phyloP scores from a whole-genome alignment of 768 basidiomycete genomes.

The Phylloporus sp. region DNA sequence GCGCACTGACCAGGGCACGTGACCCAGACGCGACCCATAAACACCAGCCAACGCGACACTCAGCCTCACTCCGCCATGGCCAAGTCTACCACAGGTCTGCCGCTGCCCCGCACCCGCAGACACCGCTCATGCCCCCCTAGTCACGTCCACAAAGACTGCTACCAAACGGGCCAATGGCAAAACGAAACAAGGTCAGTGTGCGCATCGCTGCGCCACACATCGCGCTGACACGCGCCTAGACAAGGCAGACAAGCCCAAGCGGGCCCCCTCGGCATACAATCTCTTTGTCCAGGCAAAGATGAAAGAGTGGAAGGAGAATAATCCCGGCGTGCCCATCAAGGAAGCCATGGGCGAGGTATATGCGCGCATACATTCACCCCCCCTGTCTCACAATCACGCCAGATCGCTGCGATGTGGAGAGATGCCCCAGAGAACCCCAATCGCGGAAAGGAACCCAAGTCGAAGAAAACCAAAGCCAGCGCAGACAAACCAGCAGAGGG shows the following conservation, averaged over 20 bases:
- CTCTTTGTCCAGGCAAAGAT: constrained; percentile 53
- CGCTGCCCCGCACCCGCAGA: not conserved
- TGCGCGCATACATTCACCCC: constrained; percentile 11
- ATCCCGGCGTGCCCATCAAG: constrained; percentile 44
- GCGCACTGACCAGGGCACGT: constrained; percentile 23
- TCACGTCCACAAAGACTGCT: constrained; percentile 52
- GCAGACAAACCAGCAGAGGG: constrained; percentile 5
- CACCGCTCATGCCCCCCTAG: constrained; percentile 29
- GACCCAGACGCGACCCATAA: constrained; percentile 28
- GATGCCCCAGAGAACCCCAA: constrained; percentile 64
- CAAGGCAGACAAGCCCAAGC: constrained; percentile 49
- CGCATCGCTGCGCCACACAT: not conserved
- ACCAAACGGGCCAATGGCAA: constrained; percentile 50
- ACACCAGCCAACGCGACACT: constrained; percentile 3
- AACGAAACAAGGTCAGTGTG: constrained; percentile 35
- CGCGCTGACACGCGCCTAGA: constrained; percentile 18
- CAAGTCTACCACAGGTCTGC: constrained; percentile 47
- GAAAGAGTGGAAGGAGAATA: constrained; percentile 52
- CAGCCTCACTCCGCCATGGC: constrained; percentile 38
- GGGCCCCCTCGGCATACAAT: constrained; percentile 58
- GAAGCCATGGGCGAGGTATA: constrained; percentile 51
- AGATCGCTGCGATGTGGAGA: constrained; percentile 58
- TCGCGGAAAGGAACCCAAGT: constrained; percentile 48
- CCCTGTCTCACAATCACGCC: constrained; percentile 4
- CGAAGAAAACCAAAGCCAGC: constrained; percentile 43